A percentile compares a stretch with the other conserved stretches of the same genome.
phyloP scores from a whole-genome alignment of 108 stramenopile species.

The Pseudonitzschia multiseries region DNA sequence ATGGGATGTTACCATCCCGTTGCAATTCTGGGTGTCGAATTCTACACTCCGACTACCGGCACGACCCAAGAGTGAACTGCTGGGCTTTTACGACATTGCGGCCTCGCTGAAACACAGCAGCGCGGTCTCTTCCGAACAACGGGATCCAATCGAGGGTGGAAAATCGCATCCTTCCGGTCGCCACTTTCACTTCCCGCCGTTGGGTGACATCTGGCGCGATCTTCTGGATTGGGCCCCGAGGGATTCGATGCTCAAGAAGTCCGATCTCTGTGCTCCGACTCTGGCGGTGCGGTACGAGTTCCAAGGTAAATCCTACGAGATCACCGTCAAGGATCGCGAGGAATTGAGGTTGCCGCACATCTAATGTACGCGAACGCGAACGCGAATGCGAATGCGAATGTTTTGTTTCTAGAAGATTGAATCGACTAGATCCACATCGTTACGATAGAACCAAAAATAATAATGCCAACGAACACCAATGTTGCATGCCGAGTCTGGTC shows the following conservation, averaged over 20 bases:
- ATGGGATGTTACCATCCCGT: conserved; percentile 62
- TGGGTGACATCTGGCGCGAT: conserved; percentile 22
- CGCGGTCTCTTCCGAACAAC: too few relatives aligned
- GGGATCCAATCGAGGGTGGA: not conserved
- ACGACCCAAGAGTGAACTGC: conserved; percentile 55
- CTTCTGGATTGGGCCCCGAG: conserved; percentile 15
- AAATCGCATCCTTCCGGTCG: not conserved
- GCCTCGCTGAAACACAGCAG: not conserved
- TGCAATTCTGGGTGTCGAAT: conserved; percentile 73
- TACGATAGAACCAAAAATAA: too few relatives aligned
- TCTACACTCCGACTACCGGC: conserved; percentile 51
- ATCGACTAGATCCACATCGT: not conserved
- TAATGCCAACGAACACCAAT: too few relatives aligned
- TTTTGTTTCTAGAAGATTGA: not conserved
- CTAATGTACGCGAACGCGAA: too few relatives aligned
- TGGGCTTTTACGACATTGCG: conserved; percentile 71
- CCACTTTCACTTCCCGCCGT: not conserved
- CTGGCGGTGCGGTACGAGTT: conserved; percentile 34
- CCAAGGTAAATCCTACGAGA: conserved; percentile 26
- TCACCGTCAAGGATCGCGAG: conserved; percentile 36
- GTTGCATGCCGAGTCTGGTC: too few relatives aligned
- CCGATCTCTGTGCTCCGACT: conserved; percentile 2
- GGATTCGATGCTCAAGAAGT: not conserved
- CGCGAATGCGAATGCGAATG: not conserved
- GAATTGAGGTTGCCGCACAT: conserved; percentile 27